A percentile compares a stretch with the other conserved stretches of the same genome.
Evolutionary conservation across 2,329 filamentous ascomycete genomes (phyloP).

Genomic region (Talaromyces sp.): DNA sequence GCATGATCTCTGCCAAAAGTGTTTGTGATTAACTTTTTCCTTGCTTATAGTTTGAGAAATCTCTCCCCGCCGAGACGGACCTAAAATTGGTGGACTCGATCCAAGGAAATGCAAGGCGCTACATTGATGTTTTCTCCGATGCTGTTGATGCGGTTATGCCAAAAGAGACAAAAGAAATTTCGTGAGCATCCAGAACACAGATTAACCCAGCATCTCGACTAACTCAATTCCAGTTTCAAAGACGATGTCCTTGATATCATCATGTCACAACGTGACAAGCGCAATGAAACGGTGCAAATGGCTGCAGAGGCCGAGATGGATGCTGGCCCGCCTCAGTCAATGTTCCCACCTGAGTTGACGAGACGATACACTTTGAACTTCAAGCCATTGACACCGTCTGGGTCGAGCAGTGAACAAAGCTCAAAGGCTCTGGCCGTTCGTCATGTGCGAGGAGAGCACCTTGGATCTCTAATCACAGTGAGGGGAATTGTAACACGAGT

Average conservation of each 20-base stretch:
- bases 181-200: conserved; percentile 45
- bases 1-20: neutral
- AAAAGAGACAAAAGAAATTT: conserved; percentile 67
- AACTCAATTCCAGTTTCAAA: conserved; percentile 62
- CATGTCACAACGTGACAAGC: conserved; percentile 81
- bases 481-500: conserved; percentile 91
- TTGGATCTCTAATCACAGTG: conserved; percentile 89
- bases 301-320: conserved; percentile 62
- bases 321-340: conserved; percentile 60
- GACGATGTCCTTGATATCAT: conserved; percentile 96
- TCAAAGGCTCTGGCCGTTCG: conserved; percentile 77
- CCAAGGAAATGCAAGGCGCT: conserved; percentile 87
- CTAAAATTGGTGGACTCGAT: conserved; percentile 69
- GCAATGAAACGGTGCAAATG: conserved; percentile 70
- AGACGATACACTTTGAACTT: conserved; percentile 94
- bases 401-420: conserved; percentile 54
- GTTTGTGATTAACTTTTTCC: neutral
- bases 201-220: neutral
- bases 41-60: conserved; percentile 62
- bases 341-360: conserved; percentile 87
- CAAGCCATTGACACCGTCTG: conserved; percentile 75
- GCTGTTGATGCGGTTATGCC: conserved; percentile 87
- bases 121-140: conserved; percentile 82
- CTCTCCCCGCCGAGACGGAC: conserved; percentile 61
- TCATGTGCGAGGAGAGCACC: conserved; percentile 84